Evolutionary conservation across 176 grass and related monocot genomes (phyloP).

Genomic region (Cenchrus purpureus): DNA sequence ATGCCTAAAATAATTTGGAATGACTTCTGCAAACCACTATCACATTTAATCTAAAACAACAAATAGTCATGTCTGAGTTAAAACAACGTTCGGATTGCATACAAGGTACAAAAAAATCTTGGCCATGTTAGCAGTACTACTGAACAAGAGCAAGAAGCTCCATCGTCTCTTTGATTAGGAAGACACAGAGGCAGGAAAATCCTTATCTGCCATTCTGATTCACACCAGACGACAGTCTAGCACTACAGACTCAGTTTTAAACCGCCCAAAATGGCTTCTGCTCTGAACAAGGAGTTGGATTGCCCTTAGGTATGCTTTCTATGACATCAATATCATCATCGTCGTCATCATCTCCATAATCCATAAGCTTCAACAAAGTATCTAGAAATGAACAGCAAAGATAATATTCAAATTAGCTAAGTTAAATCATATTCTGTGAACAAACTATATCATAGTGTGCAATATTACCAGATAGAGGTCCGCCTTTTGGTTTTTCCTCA

Average conservation of each 20-base stretch:
- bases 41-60: background rate
- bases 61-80: background rate
- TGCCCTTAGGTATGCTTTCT: slow-evolving; percentile 21
- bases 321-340: slow-evolving; percentile 43
- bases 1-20: background rate
- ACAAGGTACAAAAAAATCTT: slow-evolving; percentile 3
- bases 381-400: slow-evolving; percentile 43
- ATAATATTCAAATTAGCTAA: slow-evolving; percentile 1
- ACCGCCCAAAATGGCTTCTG: slow-evolving; percentile 71
- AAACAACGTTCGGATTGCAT: background rate
- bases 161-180: background rate
- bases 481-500: slow-evolving; percentile 38
- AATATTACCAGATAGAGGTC: slow-evolving; percentile 72
- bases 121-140: background rate
- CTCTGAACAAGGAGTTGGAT: slow-evolving; percentile 34
- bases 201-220: slow-evolving; percentile 10
- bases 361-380: slow-evolving; percentile 83
- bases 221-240: background rate
- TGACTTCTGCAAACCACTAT: background rate
- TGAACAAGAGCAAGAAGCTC: slow-evolving; percentile 7
- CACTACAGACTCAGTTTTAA: slow-evolving; percentile 28
- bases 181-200: slow-evolving; percentile 6
- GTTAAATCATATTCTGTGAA: background rate
- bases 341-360: slow-evolving; percentile 84
- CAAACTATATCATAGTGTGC: background rate